These are phyloP conservation scores for Casuarina glauca DNA, from an alignment of 306 rosid species.

Conservation along the genomic window DNA sequence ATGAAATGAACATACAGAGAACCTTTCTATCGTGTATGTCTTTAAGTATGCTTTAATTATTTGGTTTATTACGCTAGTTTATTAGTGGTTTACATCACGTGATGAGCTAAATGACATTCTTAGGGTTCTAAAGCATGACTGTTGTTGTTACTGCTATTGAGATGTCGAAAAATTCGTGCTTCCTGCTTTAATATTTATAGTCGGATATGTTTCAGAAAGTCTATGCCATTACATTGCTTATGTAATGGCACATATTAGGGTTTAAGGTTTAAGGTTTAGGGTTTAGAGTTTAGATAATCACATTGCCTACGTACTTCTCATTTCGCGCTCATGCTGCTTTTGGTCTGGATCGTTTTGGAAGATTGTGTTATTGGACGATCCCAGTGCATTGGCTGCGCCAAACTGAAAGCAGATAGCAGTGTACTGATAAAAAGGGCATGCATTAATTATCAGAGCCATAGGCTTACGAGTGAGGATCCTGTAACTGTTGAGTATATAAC, in stretches of 20 bases:
- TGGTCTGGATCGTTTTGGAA: slow-evolving; percentile 46
- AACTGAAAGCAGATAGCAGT: slow-evolving; percentile 62
- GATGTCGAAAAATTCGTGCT: too few species aligned
- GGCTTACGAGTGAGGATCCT: slow-evolving; percentile 62
- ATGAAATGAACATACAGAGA: not conserved
- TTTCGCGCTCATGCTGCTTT: not conserved
- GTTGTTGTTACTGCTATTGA: not conserved
- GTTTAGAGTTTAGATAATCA: too few species aligned
- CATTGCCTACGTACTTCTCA: not conserved
- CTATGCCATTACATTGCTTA: not conserved
- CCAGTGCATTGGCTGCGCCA: slow-evolving; percentile 59
- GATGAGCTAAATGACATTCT: not conserved
- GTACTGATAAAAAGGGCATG: slow-evolving; percentile 58
- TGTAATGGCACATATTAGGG: not conserved
- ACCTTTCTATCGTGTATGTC: not conserved
- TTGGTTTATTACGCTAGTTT: not conserved
- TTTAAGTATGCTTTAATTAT: not conserved
- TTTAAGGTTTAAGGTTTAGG: too few species aligned
- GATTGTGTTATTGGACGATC: slow-evolving; percentile 53
- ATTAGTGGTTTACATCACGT: not conserved
- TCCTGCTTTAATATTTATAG: too few species aligned
- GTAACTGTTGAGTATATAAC: slow-evolving; percentile 59
- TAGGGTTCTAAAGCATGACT: too few species aligned
- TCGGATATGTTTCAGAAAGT: too few species aligned
- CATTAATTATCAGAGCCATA: slow-evolving; percentile 59